A percentile compares a stretch with the other conserved stretches of the same genome.
Conservation (phyloP, 106 monocot genomes). For the Acorus calamus region DNA sequence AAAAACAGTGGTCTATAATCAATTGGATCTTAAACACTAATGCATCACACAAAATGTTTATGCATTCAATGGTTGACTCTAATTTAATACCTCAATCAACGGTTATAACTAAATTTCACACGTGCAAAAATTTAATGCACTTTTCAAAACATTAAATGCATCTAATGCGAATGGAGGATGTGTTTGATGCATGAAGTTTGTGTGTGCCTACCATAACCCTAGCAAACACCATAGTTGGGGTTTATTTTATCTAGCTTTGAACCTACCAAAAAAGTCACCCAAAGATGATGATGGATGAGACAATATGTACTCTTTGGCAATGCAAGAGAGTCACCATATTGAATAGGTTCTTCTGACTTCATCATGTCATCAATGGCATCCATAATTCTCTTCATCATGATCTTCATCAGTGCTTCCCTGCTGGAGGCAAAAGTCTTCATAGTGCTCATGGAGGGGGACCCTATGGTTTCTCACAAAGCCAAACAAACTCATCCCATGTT, state of each 20-base stretch:
- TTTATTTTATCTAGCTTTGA: too few species aligned
- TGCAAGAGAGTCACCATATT: background rate
- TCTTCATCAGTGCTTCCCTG: slow-evolving; percentile 1
- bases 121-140: too few species aligned
- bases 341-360: background rate
- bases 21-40: too few species aligned
- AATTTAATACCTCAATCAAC: too few species aligned
- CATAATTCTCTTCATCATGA: background rate
- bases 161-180: background rate
- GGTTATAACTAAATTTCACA: too few species aligned
- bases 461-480: slow-evolving; percentile 31
- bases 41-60: too few species aligned
- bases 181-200: slow-evolving; percentile 19
- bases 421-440: slow-evolving; percentile 35
- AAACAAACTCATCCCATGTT: slow-evolving; percentile 16
- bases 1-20: too few species aligned
- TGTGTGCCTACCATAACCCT: slow-evolving; percentile 9
- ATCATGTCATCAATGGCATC: slow-evolving; percentile 15
- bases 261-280: background rate
- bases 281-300: background rate
- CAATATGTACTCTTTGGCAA: background rate
- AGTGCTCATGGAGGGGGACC: slow-evolving; percentile 51
- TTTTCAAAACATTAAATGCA: too few species aligned
- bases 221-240: background rate
- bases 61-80: too few species aligned